Percentiles rank a stretch among this genome's conserved stretches.
Evolutionary conservation across 768 basidiomycete genomes (phyloP).

Genomic region (Crucibulum laeve): DNA sequence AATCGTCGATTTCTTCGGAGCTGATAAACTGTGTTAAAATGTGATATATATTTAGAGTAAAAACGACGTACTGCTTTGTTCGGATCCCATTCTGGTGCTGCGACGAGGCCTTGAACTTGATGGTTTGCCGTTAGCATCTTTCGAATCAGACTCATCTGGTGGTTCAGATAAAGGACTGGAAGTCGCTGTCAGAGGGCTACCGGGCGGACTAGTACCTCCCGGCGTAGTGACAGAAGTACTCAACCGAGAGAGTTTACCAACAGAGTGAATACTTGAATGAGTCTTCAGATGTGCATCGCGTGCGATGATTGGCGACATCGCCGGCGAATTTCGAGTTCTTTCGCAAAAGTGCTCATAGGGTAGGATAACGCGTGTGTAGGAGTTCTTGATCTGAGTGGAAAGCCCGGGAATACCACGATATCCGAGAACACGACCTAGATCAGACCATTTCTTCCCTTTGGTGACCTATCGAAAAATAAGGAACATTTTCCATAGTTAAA

Average conservation of each 20-base stretch:
- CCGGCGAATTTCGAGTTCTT: conserved; percentile 64
- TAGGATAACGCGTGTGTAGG: conserved; percentile 86
- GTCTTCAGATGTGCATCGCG: conserved; percentile 49
- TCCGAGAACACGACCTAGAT: conserved; percentile 77
- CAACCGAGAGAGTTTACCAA: conserved; percentile 34
- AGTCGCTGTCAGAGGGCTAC: conserved; percentile 71
- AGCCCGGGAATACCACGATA: conserved; percentile 81
- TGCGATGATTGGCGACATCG: conserved; percentile 36
- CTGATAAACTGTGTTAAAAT: conserved; percentile 12
- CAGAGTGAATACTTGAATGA: conserved; percentile 42
- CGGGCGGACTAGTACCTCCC: conserved; percentile 56
- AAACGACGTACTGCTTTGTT: conserved; percentile 41
- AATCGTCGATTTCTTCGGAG: conserved; percentile 30
- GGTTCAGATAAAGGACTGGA: conserved; percentile 80
- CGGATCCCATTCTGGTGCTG: conserved; percentile 49
- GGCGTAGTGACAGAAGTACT: conserved; percentile 28
- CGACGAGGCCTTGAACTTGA: conserved; percentile 41
- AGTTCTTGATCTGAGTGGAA: conserved; percentile 83
- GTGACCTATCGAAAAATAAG: conserved; percentile 56
- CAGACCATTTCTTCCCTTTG: conserved; percentile 81
- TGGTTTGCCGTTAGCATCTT: conserved; percentile 43
- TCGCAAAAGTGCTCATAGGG: conserved; percentile 94
- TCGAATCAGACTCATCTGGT: conserved; percentile 69
- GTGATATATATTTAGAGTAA: conserved; percentile 5
- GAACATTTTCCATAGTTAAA: conserved; percentile 10